Conservation (phyloP, 495 filamentous ascomycete genomes). For the Acidiella bohemica region DNA sequence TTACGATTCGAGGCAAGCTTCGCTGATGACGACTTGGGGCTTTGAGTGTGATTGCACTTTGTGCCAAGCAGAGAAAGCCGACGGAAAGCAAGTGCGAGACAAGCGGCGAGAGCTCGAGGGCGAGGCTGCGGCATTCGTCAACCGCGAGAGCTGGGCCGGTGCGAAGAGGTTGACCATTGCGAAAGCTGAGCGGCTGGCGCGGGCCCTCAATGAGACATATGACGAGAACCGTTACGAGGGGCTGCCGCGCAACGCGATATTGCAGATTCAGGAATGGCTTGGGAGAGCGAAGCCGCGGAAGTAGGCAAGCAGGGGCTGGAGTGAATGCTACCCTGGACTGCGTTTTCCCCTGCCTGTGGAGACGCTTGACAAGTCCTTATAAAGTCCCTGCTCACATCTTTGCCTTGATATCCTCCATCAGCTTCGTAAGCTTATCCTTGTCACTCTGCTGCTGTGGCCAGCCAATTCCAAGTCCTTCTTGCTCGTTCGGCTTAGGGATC, state of each 20-base stretch:
- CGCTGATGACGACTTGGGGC: conserved; percentile 18
- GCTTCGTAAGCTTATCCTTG: conserved; percentile 70
- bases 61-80: conserved; percentile 16
- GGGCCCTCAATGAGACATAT: background rate
- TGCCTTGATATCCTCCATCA: conserved; percentile 68
- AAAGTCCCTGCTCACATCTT: conserved; percentile 83
- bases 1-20: conserved; percentile 10
- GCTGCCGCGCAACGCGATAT: background rate
- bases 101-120: conserved; percentile 23
- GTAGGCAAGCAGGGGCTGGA: too few relatives aligned
- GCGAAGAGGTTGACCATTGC: background rate
- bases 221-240: background rate
- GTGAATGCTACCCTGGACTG: too few relatives aligned
- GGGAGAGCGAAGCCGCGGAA: too few relatives aligned
- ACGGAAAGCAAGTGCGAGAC: conserved; percentile 22
- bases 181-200: background rate
- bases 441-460: conserved; percentile 71
- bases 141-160: background rate
- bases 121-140: conserved; percentile 16
- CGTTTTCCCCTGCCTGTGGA: too few relatives aligned
- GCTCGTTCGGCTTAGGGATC: conserved; percentile 88
- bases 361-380: too few relatives aligned
- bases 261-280: background rate
- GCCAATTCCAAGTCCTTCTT: conserved; percentile 62
- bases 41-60: conserved; percentile 21